A percentile compares a stretch with the other conserved stretches of the same genome.
These are phyloP conservation scores for Paramecium biaurelia DNA, from an alignment of 73 alveolate species.

Conservation along the genomic window DNA sequence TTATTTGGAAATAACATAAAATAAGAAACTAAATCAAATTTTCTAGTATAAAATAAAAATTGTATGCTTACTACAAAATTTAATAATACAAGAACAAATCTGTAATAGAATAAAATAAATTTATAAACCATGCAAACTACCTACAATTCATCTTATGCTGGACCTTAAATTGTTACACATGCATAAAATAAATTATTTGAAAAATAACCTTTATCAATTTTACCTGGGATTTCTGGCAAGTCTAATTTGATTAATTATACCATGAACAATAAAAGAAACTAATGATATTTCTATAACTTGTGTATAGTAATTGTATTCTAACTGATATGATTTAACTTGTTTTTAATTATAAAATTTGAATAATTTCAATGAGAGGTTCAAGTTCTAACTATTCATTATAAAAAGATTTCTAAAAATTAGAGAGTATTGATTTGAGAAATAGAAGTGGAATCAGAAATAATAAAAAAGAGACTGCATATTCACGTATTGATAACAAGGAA, in stretches of 20 bases:
- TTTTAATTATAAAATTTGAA: background rate
- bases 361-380: background rate
- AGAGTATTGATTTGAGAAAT: background rate
- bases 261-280: background rate
- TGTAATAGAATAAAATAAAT: background rate
- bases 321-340: background rate
- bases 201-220: background rate
- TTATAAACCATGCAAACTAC: background rate
- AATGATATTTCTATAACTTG: background rate
- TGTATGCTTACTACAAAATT: background rate
- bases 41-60: background rate
- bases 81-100: background rate
- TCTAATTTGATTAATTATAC: background rate
- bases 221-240: background rate
- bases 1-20: background rate
- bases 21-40: background rate
- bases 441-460: background rate
- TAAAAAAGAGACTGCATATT: background rate
- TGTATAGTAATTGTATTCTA: background rate
- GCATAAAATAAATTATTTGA: background rate
- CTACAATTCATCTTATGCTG: background rate
- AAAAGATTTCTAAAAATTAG: background rate
- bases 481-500: slow-evolving; percentile 14
- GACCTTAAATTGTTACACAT: slow-evolving; percentile 36
- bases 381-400: background rate